phyloP scores from a whole-genome alignment of 768 basidiomycete genomes.

The Podaxis rugospora region DNA sequence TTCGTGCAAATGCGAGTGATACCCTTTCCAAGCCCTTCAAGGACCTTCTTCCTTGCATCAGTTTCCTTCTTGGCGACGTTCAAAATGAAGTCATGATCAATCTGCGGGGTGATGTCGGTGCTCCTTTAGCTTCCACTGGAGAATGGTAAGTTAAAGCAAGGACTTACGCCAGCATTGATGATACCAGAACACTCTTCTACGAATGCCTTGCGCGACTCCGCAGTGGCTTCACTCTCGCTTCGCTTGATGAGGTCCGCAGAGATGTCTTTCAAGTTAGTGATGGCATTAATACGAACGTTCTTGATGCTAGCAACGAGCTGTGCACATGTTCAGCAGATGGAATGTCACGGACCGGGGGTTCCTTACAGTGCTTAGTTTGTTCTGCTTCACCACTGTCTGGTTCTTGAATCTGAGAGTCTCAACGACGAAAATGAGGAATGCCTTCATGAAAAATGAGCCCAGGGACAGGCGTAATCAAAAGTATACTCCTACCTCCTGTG shows the following conservation, averaged over 20 bases:
- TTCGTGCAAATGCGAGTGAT: constrained; percentile 46
- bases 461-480: neutral
- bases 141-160: neutral
- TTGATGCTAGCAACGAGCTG: constrained; percentile 71
- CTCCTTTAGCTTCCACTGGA: constrained; percentile 8
- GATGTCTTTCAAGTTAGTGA: constrained; percentile 52
- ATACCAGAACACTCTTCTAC: constrained; percentile 41
- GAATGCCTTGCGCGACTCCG: constrained; percentile 48
- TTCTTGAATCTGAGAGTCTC: constrained; percentile 73
- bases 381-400: constrained; percentile 60
- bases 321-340: constrained; percentile 3
- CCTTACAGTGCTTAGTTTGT: constrained; percentile 70
- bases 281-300: constrained; percentile 48
- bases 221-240: constrained; percentile 46
- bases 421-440: constrained; percentile 65
- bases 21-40: constrained; percentile 72
- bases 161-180: constrained; percentile 32
- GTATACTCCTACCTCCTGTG: constrained; percentile 57
- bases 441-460: constrained; percentile 36
- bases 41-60: constrained; percentile 67
- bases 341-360: neutral
- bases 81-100: constrained; percentile 61
- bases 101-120: constrained; percentile 38
- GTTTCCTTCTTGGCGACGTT: constrained; percentile 58
- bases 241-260: constrained; percentile 45